These are phyloP conservation scores for Byssoonygena ceratinophila DNA, from an alignment of 2,329 filamentous ascomycete genomes.

Conservation along the genomic window DNA sequence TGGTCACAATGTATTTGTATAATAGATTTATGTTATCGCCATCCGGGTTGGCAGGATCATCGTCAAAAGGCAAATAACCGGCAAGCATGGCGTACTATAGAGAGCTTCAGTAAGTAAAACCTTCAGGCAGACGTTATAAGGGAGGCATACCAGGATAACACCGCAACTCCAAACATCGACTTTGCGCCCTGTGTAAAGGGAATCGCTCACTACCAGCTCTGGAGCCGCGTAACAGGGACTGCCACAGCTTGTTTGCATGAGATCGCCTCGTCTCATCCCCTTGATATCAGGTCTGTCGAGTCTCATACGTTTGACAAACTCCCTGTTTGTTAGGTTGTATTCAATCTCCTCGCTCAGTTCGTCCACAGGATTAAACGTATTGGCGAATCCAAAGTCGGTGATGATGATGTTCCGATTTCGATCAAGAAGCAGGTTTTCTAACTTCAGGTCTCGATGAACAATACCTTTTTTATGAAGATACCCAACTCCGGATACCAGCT, in stretches of 20 bases:
- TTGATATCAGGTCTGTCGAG: constrained; percentile 67
- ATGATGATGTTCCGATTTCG: constrained; percentile 99
- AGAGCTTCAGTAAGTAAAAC: constrained; percentile 11
- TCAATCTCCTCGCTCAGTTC: constrained; percentile 86
- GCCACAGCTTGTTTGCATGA: constrained; percentile 98
- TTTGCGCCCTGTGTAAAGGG: constrained; percentile 90
- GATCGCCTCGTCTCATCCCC: constrained; percentile 71
- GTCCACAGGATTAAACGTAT: constrained; percentile 84
- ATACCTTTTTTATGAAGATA: constrained; percentile 98
- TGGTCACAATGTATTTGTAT: constrained; percentile 98
- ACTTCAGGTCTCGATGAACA: constrained; percentile 89
- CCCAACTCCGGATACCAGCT: constrained; percentile 89
- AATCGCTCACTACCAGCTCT: constrained; percentile 94
- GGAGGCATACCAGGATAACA: constrained; percentile 72
- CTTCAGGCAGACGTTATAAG: not conserved
- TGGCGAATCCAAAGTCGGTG: constrained; percentile 97
- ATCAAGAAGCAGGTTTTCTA: constrained; percentile 90
- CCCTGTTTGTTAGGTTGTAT: constrained; percentile 71
- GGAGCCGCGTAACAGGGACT: constrained; percentile 97
- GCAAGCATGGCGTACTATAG: constrained; percentile 96
- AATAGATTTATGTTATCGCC: constrained; percentile 98
- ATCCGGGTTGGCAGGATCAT: constrained; percentile 95
- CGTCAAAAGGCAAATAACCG: constrained; percentile 93
- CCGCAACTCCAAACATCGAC: constrained; percentile 99
- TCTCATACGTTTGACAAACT: constrained; percentile 77